Base-by-base conservation (phyloP, 441 rosid species). In the Sinapis alba region DNA sequence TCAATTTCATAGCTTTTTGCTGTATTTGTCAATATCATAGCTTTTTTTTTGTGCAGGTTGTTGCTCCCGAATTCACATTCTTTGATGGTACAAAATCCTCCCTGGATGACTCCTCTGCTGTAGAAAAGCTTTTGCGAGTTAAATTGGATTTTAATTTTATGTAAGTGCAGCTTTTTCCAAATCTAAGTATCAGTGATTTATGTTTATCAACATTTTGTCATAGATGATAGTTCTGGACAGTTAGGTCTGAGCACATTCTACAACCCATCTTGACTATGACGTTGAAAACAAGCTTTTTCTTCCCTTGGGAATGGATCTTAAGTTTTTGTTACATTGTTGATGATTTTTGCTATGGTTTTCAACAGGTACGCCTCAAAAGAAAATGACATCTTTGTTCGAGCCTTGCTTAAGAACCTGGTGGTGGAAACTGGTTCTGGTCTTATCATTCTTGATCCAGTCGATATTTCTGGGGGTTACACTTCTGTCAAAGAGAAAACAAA, bases 361-460 rank as follows among this genome's bases (percentile, higher is more conserved):
- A 70, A 80, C 81, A 96, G 99, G 98, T 93, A 85, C 84, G 97
- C 98, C 47, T 84, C 98, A 78, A 96, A 92, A 86, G 99, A 86
- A 80, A 90, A 90, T 83, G 99, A 94, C 83, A 89, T 84, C 62
- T 96, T 98, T 98, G 85, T 91, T 62, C 89, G 98, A 19, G 92
- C 98, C 61, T 78, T 89, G 70, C 82, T 90, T 82, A 96, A 92
- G 88, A 95, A 89, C 83, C 83, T 96, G 76, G 89, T 87, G 13
- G 79, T 96, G 58, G 99, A 96, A 87, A 87, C 98, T 75, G 99
- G 97, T 75, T 96, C 99, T 76, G 99, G 99, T 80, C 96, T 96
- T 78, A 83, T 88, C 76, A 88, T 96, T 84, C 87, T 96, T 66
- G 94, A 92, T 79, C 97, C 98, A 23, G 92, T 92, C 54, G 98